Conservation (phyloP, 148 eudicot species). For the Arbutus unedo region DNA sequence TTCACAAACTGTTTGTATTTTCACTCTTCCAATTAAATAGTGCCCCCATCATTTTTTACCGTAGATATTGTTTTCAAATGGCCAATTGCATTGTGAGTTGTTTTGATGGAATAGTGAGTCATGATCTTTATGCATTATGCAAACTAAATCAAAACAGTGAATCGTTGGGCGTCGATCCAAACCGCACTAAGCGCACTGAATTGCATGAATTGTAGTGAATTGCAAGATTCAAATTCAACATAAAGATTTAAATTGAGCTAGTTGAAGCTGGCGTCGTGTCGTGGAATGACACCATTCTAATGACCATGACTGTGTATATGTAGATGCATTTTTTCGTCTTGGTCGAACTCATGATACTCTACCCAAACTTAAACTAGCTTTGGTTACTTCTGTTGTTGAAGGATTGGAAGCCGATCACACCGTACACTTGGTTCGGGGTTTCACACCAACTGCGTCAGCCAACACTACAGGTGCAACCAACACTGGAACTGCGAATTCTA, state of each 20-base stretch:
- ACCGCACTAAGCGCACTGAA: not conserved
- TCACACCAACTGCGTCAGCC: constrained; percentile 34
- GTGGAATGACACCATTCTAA: not conserved
- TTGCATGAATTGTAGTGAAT: not conserved
- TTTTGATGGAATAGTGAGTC: not conserved
- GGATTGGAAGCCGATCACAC: constrained; percentile 60
- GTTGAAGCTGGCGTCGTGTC: not conserved
- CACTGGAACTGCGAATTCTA: constrained; percentile 28
- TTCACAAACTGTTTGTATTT: not conserved
- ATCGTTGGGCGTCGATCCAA: not conserved
- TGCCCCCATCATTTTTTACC: not conserved
- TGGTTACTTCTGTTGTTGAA: constrained; percentile 14
- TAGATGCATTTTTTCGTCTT: not conserved
- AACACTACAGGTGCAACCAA: constrained; percentile 22
- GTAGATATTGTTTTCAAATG: not conserved
- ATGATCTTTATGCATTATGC: not conserved
- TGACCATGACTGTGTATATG: not conserved
- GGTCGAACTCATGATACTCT: not conserved
- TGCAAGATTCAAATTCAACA: not conserved
- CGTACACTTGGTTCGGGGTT: constrained; percentile 59
- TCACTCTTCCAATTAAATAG: not conserved
- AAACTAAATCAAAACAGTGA: not conserved
- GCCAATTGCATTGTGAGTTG: not conserved
- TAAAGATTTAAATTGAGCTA: not conserved
- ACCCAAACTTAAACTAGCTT: not conserved